Conservation (phyloP, 208 protist species). For the Trypanosoma vivax region DNA sequence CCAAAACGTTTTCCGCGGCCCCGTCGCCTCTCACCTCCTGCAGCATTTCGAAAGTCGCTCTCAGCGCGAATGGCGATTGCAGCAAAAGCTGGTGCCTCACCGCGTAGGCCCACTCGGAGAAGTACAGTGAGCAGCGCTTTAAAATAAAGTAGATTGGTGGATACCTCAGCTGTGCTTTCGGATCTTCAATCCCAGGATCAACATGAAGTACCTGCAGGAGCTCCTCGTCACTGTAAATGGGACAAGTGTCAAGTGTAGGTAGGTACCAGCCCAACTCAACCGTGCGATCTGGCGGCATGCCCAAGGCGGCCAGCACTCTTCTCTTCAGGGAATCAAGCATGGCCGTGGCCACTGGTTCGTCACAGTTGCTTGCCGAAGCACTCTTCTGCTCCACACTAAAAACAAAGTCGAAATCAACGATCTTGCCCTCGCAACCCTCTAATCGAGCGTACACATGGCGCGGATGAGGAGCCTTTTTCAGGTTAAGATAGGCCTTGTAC, state of each 20-base stretch:
- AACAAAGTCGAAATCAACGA: conserved; percentile 82
- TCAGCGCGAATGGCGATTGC: conserved; percentile 81
- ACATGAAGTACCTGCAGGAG: conserved; percentile 67
- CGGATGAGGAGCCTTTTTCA: conserved; percentile 44
- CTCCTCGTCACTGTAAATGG: conserved; percentile 64
- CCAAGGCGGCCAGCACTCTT: conserved; percentile 30
- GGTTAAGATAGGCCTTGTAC: conserved; percentile 53
- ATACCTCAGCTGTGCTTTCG: conserved; percentile 46
- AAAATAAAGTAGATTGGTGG: conserved; percentile 87
- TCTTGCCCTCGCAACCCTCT: conserved; percentile 79
- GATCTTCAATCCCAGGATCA: conserved; percentile 80
- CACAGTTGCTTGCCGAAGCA: not conserved
- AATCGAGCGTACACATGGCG: conserved; percentile 80
- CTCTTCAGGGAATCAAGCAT: conserved; percentile 36
- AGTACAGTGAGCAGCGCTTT: conserved; percentile 66
- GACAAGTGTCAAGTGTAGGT: conserved; percentile 78
- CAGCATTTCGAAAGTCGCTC: conserved; percentile 65
- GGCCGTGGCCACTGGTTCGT: conserved; percentile 9
- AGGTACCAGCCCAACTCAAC: conserved; percentile 83
- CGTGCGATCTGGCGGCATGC: conserved; percentile 58
- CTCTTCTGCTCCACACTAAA: conserved; percentile 24
- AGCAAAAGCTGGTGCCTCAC: conserved; percentile 87
- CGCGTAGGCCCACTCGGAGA: conserved; percentile 88
- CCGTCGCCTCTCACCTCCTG: conserved; percentile 77
- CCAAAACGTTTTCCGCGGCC: conserved; percentile 44